These are phyloP conservation scores for Yamadazyma philogaea DNA, from an alignment of 805 yeast genomes.

Conservation along the genomic window DNA sequence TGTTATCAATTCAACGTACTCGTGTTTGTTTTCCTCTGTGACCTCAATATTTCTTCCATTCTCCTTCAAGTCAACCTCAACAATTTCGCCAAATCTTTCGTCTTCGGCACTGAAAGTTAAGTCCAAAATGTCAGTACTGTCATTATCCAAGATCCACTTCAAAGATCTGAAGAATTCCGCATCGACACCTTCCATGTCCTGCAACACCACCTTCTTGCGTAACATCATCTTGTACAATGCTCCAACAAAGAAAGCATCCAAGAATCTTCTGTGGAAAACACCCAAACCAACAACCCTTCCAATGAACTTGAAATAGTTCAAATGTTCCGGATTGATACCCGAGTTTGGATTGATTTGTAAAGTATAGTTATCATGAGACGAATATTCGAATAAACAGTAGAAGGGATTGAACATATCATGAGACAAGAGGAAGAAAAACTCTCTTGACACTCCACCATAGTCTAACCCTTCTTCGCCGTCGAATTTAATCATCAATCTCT, in stretches of 20 bases:
- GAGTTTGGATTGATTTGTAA: conserved; percentile 97
- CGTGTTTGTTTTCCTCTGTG: conserved; percentile 90
- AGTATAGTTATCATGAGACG: conserved; percentile 97
- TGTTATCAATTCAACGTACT: conserved; percentile 89
- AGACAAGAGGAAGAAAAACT: conserved; percentile 91
- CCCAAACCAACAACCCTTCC: conserved; percentile 98
- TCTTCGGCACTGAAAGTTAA: conserved; percentile 87
- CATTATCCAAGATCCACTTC: conserved; percentile 95
- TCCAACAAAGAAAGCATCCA: conserved; percentile 97
- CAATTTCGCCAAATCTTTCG: conserved; percentile 92
- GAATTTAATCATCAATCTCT: conserved; percentile 95
- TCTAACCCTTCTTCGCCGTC: conserved; percentile 99
- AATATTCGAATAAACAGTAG: conserved; percentile 94
- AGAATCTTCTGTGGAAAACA: conserved; percentile 95
- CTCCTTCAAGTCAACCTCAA: conserved; percentile 84
- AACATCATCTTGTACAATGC: conserved; percentile 98
- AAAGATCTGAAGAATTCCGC: conserved; percentile 93
- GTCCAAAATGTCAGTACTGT: conserved; percentile 77
- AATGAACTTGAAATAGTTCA: conserved; percentile 95
- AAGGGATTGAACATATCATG: conserved; percentile 99
- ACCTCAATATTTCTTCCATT: conserved; percentile 88
- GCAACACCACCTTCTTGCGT: conserved; percentile 88
- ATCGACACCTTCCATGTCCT: conserved; percentile 98
- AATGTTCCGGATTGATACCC: conserved; percentile 95
- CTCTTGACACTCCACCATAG: conserved; percentile 99